phyloP scores from a whole-genome alignment of 177 flowering plant genomes.

The Vitis hybrid region DNA sequence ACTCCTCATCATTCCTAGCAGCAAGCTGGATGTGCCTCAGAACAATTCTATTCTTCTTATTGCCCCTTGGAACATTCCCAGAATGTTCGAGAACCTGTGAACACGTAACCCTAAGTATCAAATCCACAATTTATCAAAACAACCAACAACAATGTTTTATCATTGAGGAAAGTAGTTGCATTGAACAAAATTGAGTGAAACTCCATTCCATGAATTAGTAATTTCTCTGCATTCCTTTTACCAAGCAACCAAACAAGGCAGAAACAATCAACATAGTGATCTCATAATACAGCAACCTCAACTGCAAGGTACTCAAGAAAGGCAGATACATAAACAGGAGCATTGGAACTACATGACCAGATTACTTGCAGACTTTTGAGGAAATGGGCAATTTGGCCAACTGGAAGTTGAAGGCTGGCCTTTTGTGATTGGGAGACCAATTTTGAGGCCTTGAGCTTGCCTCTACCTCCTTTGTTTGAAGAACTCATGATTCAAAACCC shows the following conservation, averaged over 20 bases:
- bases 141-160: too few species aligned
- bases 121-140: too few species aligned
- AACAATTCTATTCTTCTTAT: conserved; percentile 59
- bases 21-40: conserved; percentile 70
- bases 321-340: conserved; percentile 29
- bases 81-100: conserved; percentile 56
- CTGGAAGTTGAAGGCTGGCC: conserved; percentile 26
- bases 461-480: conserved; percentile 28
- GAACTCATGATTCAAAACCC: conserved; percentile 14
- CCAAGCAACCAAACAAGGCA: neutral
- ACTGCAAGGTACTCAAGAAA: conserved; percentile 27
- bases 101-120: too few species aligned
- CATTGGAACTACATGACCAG: conserved; percentile 22
- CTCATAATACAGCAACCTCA: conserved; percentile 5
- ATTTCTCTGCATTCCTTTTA: neutral
- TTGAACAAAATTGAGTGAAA: too few species aligned
- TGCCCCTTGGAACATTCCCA: conserved; percentile 67
- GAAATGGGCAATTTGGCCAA: conserved; percentile 26
- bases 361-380: conserved; percentile 22
- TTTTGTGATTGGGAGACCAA: conserved; percentile 19
- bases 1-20: conserved; percentile 60
- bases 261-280: neutral
- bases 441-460: conserved; percentile 26
- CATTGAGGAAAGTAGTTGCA: too few species aligned
- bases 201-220: too few species aligned